These are phyloP conservation scores for Penicillium herquei DNA, from an alignment of 495 filamentous ascomycete species.

Conservation along the genomic window DNA sequence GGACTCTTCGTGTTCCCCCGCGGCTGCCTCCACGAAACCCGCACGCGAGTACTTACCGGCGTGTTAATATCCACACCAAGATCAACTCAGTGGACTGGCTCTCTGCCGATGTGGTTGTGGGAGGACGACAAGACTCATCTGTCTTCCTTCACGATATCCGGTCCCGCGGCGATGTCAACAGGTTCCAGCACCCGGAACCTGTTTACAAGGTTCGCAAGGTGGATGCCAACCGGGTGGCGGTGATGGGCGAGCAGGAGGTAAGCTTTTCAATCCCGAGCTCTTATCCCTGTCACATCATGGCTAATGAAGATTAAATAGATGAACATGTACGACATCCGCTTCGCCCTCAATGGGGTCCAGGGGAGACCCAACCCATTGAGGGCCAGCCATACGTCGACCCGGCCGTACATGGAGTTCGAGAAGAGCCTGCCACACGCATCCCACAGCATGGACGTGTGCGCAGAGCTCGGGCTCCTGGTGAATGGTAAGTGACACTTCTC, in stretches of 20 bases:
- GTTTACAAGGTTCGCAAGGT: constrained; percentile 39
- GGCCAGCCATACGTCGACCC: constrained; percentile 29
- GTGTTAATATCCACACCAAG: too few species aligned
- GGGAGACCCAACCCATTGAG: constrained; percentile 24
- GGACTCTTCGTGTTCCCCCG: too few species aligned
- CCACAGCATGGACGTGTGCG: constrained; percentile 37
- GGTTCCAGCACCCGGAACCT: constrained; percentile 35
- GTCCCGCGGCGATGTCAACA: constrained; percentile 28
- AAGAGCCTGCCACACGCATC: constrained; percentile 21
- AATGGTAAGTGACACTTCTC: constrained; percentile 26
- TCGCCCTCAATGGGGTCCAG: constrained; percentile 30
- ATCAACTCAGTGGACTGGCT: constrained; percentile 44
- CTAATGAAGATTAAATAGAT: constrained; percentile 13
- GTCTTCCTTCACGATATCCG: constrained; percentile 41
- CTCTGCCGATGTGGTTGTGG: constrained; percentile 33
- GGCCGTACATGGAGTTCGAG: constrained; percentile 37
- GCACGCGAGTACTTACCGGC: too few species aligned
- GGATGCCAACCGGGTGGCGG: constrained; percentile 37
- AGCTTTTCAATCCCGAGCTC: constrained; percentile 2
- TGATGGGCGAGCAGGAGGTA: constrained; percentile 38
- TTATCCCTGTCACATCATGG: not conserved
- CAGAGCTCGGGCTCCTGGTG: constrained; percentile 39
- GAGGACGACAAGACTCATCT: constrained; percentile 35
- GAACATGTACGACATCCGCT: constrained; percentile 49
- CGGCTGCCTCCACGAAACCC: too few species aligned